Base-by-base conservation (phyloP, 2,329 filamentous ascomycete genomes). In the Tolypocladium tundrense region DNA sequence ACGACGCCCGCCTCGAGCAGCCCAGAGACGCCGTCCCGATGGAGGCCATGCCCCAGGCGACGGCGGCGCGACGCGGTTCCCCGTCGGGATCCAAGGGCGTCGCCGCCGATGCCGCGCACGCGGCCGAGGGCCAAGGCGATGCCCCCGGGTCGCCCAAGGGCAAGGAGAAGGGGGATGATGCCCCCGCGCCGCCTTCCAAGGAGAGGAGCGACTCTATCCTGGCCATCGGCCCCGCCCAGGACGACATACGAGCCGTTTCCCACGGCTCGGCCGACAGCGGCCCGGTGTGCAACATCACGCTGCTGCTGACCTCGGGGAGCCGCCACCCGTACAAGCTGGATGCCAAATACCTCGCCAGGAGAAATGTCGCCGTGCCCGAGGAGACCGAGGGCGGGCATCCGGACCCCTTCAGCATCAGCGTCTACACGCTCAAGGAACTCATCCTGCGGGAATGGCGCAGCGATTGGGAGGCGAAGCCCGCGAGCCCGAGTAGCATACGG, bases 341-440 rank as follows among this genome's bases (percentile, higher is more conserved):
- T 72, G 88, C 90, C 67, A 90, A 85, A 68, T 97, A 97, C 68
- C 77, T 97, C 57, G 79, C 80, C 57, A 91, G 92, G 73, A 84
- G 91, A 60, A 89, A 88, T 65, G 89, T 96, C 57, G 82, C 82
- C 53, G 83, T 94, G 1, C 87, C 90, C 24, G 86, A 87, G 39
- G 74, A 82, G 63, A 82, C 79, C 11, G 79, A 81, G 59, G 70
- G 72, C 33, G 85, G 84, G 39, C 79, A 74, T 60, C 80, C 83
- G 62, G 91, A 97, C 68, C 91, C 91, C 1, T 92, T 91, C 69
- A 89, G 87, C 69, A 91, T 97, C 74, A 96, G 90, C 64, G 88
- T 96, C 55, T 96, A 97, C 70, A 96, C 90, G 3, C 77, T 97
- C 63, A 97, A 97, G 74, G 91, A 97, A 75, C 77, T 97, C 68